These are phyloP conservation scores for Rhynchosporium graminicola DNA, from an alignment of 2,329 filamentous ascomycete genomes.

Conservation along the genomic window DNA sequence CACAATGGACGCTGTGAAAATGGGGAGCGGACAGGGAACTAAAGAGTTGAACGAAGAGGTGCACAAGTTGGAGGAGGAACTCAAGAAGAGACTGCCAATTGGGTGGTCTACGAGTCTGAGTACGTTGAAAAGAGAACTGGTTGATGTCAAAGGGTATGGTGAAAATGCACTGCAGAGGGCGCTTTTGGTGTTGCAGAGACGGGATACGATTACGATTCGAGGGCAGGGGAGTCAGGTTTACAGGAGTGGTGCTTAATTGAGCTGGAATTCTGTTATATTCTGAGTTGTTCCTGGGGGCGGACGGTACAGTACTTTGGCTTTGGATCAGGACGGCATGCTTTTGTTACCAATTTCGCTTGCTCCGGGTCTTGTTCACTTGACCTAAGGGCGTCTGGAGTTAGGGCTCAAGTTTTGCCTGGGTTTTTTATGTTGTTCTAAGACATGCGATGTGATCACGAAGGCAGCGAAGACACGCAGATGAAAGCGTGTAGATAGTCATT, in stretches of 20 bases:
- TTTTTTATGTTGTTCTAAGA: too few species aligned
- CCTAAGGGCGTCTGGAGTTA: too few species aligned
- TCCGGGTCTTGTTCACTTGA: too few species aligned
- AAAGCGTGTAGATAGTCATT: too few species aligned
- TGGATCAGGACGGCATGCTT: too few species aligned
- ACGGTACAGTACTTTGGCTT: not conserved
- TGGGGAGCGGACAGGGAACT: slow-evolving; percentile 79
- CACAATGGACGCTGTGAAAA: slow-evolving; percentile 96
- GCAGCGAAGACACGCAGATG: too few species aligned
- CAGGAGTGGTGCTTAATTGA: slow-evolving; percentile 62
- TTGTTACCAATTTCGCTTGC: too few species aligned
- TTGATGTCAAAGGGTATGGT: slow-evolving; percentile 85
- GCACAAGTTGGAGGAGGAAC: slow-evolving; percentile 81
- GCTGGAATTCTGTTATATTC: too few species aligned
- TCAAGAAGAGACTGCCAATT: slow-evolving; percentile 84
- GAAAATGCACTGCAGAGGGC: slow-evolving; percentile 85
- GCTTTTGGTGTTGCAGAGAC: slow-evolving; percentile 79
- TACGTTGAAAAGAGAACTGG: slow-evolving; percentile 85
- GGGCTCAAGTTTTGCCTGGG: too few species aligned
- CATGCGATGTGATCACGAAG: too few species aligned
- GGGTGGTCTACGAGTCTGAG: slow-evolving; percentile 93
- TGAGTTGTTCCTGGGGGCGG: not conserved
- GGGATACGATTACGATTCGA: slow-evolving; percentile 82
- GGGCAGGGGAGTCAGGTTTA: slow-evolving; percentile 76
- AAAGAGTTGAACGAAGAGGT: slow-evolving; percentile 92